A percentile compares a stretch with the other conserved stretches of the same genome.
Evolutionary conservation across 352 stramenopile genomes (phyloP).

Genomic region (Phytophthora vignae): DNA sequence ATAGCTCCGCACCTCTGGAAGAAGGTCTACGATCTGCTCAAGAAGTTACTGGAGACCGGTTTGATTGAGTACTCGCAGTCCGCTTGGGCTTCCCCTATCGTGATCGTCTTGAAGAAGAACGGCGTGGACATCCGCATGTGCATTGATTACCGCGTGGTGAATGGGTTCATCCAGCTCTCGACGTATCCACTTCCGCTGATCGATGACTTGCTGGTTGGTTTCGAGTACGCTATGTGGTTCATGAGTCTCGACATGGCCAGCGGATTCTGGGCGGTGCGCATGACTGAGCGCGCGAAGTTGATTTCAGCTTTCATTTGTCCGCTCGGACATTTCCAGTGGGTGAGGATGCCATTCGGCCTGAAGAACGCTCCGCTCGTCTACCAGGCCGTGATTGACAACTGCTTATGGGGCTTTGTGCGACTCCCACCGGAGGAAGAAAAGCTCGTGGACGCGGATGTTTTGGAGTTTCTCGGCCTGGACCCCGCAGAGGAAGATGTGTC

Average conservation of each 20-base stretch:
- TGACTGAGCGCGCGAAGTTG: neutral
- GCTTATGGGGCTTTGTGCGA: constrained; percentile 3
- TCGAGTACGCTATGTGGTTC: neutral
- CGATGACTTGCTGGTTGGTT: neutral
- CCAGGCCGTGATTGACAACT: neutral
- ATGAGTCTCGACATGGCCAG: constrained; percentile 5
- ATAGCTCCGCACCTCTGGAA: neutral
- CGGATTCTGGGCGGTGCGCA: neutral
- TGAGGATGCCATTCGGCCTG: constrained; percentile 3
- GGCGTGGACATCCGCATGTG: constrained; percentile 7
- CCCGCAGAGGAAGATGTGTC: neutral
- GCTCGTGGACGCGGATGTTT: neutral
- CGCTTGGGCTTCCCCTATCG: neutral
- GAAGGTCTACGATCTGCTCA: neutral
- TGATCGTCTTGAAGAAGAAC: constrained; percentile 10
- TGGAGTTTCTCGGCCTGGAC: neutral
- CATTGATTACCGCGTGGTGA: constrained; percentile 8
- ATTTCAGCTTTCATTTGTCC: constrained; percentile 3
- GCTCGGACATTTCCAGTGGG: constrained; percentile 12
- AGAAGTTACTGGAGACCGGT: neutral
- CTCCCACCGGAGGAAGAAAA: neutral
- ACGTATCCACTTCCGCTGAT: constrained; percentile 2
- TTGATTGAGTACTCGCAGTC: neutral
- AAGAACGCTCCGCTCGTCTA: constrained; percentile 1
- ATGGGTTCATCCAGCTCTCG: constrained; percentile 1